Conservation (phyloP, 805 yeast species). For the Cyberlindnera nakhonratchasimensis region DNA sequence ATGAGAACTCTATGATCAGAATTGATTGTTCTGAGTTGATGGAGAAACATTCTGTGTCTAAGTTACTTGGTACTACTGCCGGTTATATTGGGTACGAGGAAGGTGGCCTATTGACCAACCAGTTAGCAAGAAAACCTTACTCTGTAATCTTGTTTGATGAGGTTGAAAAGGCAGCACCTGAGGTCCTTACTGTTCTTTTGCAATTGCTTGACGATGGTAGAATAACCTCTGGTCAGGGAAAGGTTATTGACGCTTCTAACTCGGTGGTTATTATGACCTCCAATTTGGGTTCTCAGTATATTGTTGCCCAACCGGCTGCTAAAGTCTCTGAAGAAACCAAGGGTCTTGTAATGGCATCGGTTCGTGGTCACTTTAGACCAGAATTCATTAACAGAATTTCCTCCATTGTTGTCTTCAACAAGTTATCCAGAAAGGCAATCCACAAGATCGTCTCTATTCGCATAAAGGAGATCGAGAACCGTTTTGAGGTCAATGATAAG, state of each 20-base stretch:
- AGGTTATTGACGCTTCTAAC: slow-evolving; percentile 88
- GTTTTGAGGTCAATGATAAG: slow-evolving; percentile 85
- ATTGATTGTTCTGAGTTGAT: slow-evolving; percentile 95
- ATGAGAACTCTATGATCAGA: slow-evolving; percentile 94
- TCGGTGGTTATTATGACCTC: slow-evolving; percentile 95
- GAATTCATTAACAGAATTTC: slow-evolving; percentile 96
- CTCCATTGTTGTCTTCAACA: slow-evolving; percentile 88
- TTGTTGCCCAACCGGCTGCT: slow-evolving; percentile 61
- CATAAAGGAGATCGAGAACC: slow-evolving; percentile 74
- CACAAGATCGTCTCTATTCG: slow-evolving; percentile 88
- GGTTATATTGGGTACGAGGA: slow-evolving; percentile 97
- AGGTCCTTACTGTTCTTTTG: slow-evolving; percentile 84
- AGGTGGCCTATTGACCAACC: slow-evolving; percentile 95
- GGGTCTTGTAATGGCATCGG: slow-evolving; percentile 78
- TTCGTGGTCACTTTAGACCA: slow-evolving; percentile 89
- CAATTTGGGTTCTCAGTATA: slow-evolving; percentile 90
- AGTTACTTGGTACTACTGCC: slow-evolving; percentile 94
- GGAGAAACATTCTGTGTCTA: slow-evolving; percentile 94
- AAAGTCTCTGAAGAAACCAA: slow-evolving; percentile 67
- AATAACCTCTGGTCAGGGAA: slow-evolving; percentile 91
- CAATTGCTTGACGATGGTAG: slow-evolving; percentile 97
- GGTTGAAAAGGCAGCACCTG: slow-evolving; percentile 98
- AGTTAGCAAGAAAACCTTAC: slow-evolving; percentile 86
- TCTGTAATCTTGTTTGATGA: slow-evolving; percentile 96
- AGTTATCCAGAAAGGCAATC: slow-evolving; percentile 87